Conservation (phyloP, 306 rosid species). For the Cicer pinnatifidum region DNA sequence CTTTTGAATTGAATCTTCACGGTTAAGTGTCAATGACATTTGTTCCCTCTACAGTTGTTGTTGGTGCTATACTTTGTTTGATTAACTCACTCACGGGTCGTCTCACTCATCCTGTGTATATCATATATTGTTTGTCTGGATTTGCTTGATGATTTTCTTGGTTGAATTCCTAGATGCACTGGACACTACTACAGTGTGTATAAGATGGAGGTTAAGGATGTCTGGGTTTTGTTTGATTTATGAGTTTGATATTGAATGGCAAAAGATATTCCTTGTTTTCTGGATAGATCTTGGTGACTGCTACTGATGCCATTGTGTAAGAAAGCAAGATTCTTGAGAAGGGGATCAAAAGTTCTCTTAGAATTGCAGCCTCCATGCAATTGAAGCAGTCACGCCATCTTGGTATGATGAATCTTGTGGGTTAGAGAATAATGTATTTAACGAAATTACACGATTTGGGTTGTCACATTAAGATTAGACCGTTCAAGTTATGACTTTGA, state of each 20-base stretch:
- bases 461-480: not conserved
- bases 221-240: not conserved
- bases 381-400: too few species aligned
- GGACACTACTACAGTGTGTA: constrained; percentile 33
- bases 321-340: not conserved
- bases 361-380: too few species aligned
- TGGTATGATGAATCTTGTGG: not conserved
- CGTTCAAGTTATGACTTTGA: too few species aligned
- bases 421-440: not conserved
- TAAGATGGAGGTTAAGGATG: constrained; percentile 12
- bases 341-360: too few species aligned
- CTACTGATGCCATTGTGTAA: not conserved
- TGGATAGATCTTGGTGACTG: not conserved
- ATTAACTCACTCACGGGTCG: constrained; percentile 8
- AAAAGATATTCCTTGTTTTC: not conserved
- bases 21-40: constrained; percentile 46
- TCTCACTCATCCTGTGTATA: not conserved
- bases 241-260: constrained; percentile 28
- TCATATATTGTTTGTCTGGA: not conserved
- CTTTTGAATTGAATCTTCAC: constrained; percentile 60
- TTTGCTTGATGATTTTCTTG: not conserved
- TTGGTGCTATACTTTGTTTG: constrained; percentile 33
- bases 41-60: not conserved
- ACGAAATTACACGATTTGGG: not conserved
- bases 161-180: constrained; percentile 5